phyloP scores from a whole-genome alignment of 2,329 filamentous ascomycete genomes.

The Aaosphaeria pasadenensis region DNA sequence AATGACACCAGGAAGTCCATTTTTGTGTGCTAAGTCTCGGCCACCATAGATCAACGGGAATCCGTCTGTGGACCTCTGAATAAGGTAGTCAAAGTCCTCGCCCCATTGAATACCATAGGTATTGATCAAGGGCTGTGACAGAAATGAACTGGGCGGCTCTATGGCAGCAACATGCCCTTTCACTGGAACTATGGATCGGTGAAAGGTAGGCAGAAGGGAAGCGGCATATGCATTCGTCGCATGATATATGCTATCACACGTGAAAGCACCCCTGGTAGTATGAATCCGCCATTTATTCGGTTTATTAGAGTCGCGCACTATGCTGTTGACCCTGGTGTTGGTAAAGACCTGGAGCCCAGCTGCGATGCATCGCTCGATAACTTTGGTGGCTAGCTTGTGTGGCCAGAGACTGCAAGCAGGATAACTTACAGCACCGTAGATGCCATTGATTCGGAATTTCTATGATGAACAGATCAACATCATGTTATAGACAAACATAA shows the following conservation, averaged over 20 bases:
- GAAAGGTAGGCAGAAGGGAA: not conserved
- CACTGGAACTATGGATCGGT: not conserved
- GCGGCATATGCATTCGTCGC: not conserved
- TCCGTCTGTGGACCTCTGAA: slow-evolving; percentile 13
- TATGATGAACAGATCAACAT: too few species aligned
- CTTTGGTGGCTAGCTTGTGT: not conserved
- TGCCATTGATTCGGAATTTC: too few species aligned
- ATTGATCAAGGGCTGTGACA: slow-evolving; percentile 6
- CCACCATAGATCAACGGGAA: not conserved
- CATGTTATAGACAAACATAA: too few species aligned
- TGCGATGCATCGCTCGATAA: not conserved
- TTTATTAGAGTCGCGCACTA: not conserved
- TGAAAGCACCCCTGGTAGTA: not conserved
- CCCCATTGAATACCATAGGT: slow-evolving; percentile 45
- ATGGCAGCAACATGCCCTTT: not conserved
- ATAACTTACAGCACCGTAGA: not conserved
- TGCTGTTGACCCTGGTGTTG: not conserved
- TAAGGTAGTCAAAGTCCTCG: slow-evolving; percentile 51
- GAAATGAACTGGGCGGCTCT: not conserved
- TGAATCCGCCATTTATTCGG: not conserved
- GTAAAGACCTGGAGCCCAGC: not conserved
- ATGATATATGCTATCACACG: not conserved
- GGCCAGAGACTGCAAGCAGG: not conserved
- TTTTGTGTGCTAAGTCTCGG: not conserved
- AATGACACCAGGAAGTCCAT: not conserved